These are phyloP conservation scores for Cyanidium caldarium DNA, from an alignment of 23 red algal species.

Conservation along the genomic window DNA sequence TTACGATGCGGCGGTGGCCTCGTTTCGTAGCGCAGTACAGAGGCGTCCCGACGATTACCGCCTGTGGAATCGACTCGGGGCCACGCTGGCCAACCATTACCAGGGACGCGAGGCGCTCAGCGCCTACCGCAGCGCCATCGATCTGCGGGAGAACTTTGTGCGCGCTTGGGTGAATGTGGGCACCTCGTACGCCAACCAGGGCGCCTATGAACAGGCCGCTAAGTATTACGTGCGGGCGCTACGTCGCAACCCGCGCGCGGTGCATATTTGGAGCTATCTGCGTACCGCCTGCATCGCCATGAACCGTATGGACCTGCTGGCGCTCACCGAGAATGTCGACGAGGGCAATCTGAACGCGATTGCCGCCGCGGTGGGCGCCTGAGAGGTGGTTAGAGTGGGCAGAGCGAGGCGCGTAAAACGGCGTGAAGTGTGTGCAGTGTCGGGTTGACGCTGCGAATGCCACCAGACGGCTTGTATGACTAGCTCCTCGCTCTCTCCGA, in stretches of 20 bases:
- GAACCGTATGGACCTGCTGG: constrained; percentile 33
- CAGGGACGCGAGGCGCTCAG: constrained; percentile 51
- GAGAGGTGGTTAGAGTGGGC: too few relatives aligned
- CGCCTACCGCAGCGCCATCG: constrained; percentile 79
- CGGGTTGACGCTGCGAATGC: too few relatives aligned
- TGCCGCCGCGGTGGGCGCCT: neutral
- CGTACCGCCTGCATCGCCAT: constrained; percentile 37
- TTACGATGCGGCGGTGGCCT: constrained; percentile 39
- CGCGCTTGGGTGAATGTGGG: constrained; percentile 97
- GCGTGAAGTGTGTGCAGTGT: too few relatives aligned
- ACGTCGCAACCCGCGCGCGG: neutral
- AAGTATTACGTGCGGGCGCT: constrained; percentile 58
- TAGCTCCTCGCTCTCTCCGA: too few relatives aligned
- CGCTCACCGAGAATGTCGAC: constrained; percentile 20
- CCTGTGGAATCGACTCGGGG: constrained; percentile 91
- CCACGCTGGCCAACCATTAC: constrained; percentile 74
- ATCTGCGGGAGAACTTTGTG: constrained; percentile 43
- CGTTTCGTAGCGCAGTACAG: constrained; percentile 50
- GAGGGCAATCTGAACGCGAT: constrained; percentile 18
- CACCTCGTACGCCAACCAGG: constrained; percentile 80
- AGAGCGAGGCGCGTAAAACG: neutral
- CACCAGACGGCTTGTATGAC: too few relatives aligned
- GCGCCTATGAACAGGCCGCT: constrained; percentile 22
- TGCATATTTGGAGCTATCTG: constrained; percentile 52
- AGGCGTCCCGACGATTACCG: constrained; percentile 35